phyloP scores from a whole-genome alignment of 2,329 filamentous ascomycete species.

The Colletotrichum higginsianum region DNA sequence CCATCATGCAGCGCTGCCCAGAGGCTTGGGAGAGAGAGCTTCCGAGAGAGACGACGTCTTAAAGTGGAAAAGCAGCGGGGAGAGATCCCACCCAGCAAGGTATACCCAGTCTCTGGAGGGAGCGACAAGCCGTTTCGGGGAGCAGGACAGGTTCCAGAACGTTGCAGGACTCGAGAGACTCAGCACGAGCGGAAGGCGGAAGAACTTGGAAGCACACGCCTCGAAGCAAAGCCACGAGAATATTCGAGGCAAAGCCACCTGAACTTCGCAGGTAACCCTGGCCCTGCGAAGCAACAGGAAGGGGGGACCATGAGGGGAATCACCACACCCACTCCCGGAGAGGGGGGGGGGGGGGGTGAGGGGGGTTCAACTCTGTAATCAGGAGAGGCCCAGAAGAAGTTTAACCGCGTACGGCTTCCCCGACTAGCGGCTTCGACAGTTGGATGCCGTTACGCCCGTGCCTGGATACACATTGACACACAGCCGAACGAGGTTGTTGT shows the following conservation, averaged over 20 bases:
- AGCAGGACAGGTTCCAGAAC: conserved; percentile 7
- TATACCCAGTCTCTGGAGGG: not conserved
- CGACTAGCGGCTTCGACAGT: conserved; percentile 2
- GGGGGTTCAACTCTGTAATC: no score
- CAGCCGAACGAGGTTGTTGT: not conserved
- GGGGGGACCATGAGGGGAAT: not conserved
- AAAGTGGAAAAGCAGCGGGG: not conserved
- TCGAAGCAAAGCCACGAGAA: conserved; percentile 15
- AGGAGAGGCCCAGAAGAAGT: conserved; percentile 4
- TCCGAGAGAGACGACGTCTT: not conserved
- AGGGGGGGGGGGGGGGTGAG: no score
- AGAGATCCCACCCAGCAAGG: not conserved
- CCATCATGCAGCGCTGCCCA: not conserved
- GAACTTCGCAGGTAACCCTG: conserved; percentile 37
- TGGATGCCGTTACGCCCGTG: not conserved
- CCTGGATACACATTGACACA: not conserved
- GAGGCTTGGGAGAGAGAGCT: not conserved
- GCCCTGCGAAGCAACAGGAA: conserved; percentile 26
- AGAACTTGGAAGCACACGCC: not conserved
- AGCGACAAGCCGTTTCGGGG: not conserved
- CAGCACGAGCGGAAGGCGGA: not conserved
- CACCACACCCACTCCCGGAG: conserved; percentile 8
- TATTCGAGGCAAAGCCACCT: conserved; percentile 35
- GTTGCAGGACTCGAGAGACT: not conserved
- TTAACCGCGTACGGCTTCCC: conserved; percentile 7